Conservation (phyloP, 2,329 filamentous ascomycete genomes). For the Shiraia bambusicola region DNA sequence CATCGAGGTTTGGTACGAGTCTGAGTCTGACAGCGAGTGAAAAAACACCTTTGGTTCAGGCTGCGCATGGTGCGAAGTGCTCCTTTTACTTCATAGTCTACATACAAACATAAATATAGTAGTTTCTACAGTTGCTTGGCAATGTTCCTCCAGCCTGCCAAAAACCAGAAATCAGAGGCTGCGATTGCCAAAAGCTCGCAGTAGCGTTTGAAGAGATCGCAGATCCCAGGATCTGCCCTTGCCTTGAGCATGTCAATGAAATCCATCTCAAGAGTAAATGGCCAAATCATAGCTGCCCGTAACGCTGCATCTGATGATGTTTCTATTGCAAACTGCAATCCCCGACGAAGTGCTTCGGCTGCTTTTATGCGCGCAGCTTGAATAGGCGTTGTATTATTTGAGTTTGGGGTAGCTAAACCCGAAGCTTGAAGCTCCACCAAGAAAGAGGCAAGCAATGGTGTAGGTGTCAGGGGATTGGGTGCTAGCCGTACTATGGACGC, state of each 20-base stretch:
- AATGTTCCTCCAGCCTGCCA: conserved; percentile 24
- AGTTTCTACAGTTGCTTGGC: conserved; percentile 10
- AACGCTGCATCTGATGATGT: conserved; percentile 23
- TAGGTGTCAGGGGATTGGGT: conserved; percentile 13
- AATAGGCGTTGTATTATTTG: conserved; percentile 9
- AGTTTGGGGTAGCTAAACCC: conserved; percentile 1
- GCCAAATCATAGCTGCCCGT: conserved; percentile 25
- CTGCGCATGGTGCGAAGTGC: no score
- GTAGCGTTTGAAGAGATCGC: conserved; percentile 20
- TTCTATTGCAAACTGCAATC: conserved; percentile 22
- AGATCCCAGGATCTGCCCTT: conserved; percentile 13
- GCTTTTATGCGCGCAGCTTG: conserved; percentile 11
- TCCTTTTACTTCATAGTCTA: no score
- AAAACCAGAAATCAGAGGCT: conserved; percentile 27
- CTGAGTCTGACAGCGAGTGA: no score
- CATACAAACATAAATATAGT: no score
- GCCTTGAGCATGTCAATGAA: conserved; percentile 20
- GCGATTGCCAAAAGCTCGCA: conserved; percentile 24
- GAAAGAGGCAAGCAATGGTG: conserved; percentile 22
- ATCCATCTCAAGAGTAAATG: conserved; percentile 19
- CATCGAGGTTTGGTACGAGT: no score
- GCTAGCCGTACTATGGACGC: conserved; percentile 16
- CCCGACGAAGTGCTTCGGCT: conserved; percentile 16
- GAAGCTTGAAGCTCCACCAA: conserved; percentile 23
- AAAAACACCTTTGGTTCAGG: no score